Percentiles rank a stretch among this genome's conserved stretches.
Conservation (phyloP, 805 yeast species). For the Myxozyma sirexii region DNA sequence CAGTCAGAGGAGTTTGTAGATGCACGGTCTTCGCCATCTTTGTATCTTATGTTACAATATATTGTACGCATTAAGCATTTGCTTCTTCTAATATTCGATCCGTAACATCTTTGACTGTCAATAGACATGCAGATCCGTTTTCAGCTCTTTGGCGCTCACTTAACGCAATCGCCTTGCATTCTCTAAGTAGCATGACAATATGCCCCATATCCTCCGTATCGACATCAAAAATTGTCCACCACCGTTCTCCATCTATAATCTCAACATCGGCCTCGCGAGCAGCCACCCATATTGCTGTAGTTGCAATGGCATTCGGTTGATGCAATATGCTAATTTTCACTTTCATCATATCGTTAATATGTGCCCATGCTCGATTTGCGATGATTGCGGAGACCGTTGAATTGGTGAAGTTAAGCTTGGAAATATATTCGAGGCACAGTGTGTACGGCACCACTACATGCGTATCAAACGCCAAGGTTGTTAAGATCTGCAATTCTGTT, state of each 20-base stretch:
- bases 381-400: not conserved
- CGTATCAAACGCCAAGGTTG: conserved; percentile 28
- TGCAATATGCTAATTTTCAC: conserved; percentile 25
- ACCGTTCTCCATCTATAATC: conserved; percentile 35
- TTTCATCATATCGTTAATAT: conserved; percentile 27
- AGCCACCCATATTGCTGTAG: conserved; percentile 33
- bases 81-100: conserved; percentile 14
- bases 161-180: conserved; percentile 34
- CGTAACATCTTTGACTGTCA: conserved; percentile 12
- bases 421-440: conserved; percentile 22
- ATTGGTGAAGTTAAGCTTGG: not conserved
- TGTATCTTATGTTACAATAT: not conserved
- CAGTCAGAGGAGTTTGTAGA: no score
- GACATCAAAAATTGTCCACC: conserved; percentile 34
- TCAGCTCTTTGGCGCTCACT: conserved; percentile 15
- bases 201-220: conserved; percentile 37
- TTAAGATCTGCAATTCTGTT: conserved; percentile 25
- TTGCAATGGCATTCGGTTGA: conserved; percentile 33
- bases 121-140: conserved; percentile 1
- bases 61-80: not conserved
- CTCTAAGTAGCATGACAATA: conserved; percentile 34
- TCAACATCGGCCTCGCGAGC: conserved; percentile 26
- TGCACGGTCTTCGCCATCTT: no score
- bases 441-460: conserved; percentile 30
- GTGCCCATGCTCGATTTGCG: conserved; percentile 29